Base-by-base conservation (phyloP, 805 yeast genomes). In the Wickerhamomyces mucosus region DNA sequence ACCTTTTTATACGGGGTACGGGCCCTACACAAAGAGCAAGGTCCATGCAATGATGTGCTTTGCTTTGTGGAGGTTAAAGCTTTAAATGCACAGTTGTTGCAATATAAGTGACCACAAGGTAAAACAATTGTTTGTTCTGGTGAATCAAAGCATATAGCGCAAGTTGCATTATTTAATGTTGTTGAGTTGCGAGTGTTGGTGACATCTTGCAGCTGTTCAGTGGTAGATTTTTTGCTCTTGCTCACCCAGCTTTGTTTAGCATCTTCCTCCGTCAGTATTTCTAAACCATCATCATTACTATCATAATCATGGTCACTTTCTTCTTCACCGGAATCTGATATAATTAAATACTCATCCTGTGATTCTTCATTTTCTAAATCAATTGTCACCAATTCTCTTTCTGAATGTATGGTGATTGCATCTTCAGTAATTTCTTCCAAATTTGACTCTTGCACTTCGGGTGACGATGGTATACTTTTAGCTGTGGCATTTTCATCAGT, bases 101-200 rank as follows among this genome's bases (percentile, higher is more conserved):
- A 74, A 42, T 65, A 72, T 3, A 68, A 53, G 46, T 74, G 80
- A 0, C 80, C 80, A 51, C 80, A 74, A 0, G 69, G 67, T 4
- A 72, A 58, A 13, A 66, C 65, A 19, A 63, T 59, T 2, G 76
- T 65, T 6, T 55, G 42, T 12, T 56, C 63, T 3, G 75, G 72
- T 5, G 65, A 59, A 7, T 72, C 78, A 45, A 73, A 64, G 33
- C 80, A 74, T 15, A 74, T 66, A 0, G 76, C 74, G 45, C 80
- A 72, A 22, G 35, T 36, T 16, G 51, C 41, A 18, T n/a, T n/a
- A n/a, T n/a, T n/a, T n/a, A n/a, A n/a, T n/a, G n/a, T n/a, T n/a
- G n/a, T n/a, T n/a, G n/a, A n/a, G n/a, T n/a, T n/a, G n/a, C n/a
- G n/a, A n/a, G n/a, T n/a, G n/a, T n/a, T n/a, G 39, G 33, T 28